Percentiles rank a stretch among this genome's conserved stretches.
Evolutionary conservation across 768 basidiomycete species (phyloP).

Genomic region (Boletales sp.): DNA sequence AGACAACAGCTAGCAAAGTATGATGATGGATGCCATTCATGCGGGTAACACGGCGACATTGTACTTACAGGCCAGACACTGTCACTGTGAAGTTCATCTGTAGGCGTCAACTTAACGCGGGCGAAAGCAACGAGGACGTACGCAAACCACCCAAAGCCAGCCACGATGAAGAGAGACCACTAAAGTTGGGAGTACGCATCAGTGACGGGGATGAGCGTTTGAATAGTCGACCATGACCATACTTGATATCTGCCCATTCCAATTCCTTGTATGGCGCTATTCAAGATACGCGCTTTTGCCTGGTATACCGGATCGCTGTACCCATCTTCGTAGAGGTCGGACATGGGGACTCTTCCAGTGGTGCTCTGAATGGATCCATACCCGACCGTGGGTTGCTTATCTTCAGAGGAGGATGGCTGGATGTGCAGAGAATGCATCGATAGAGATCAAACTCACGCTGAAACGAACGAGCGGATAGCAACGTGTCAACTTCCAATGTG

Average conservation of each 20-base stretch:
- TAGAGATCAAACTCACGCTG: no score
- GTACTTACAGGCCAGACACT: conserved; percentile 37
- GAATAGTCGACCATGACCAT: neutral
- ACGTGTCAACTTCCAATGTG: no score
- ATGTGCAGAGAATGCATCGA: no score
- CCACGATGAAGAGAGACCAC: conserved; percentile 38
- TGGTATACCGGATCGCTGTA: conserved; percentile 46
- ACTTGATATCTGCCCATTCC: conserved; percentile 59
- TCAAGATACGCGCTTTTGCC: conserved; percentile 47
- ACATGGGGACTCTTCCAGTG: neutral
- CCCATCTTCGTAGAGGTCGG: conserved; percentile 33
- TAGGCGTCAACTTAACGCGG: neutral
- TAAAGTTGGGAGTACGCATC: conserved; percentile 2
- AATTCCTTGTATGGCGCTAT: conserved; percentile 47
- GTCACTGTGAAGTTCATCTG: conserved; percentile 19
- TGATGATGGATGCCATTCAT: neutral
- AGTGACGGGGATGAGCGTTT: neutral
- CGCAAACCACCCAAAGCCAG: conserved; percentile 43
- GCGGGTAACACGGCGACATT: no score
- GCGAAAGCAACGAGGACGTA: conserved; percentile 15
- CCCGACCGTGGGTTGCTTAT: no score
- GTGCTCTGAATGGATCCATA: neutral
- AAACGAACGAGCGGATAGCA: no score
- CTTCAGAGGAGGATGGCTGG: no score
- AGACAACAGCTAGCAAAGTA: conserved; percentile 31